Base-by-base conservation (phyloP, 129 eudicot genomes). In the Artemisia annua region DNA sequence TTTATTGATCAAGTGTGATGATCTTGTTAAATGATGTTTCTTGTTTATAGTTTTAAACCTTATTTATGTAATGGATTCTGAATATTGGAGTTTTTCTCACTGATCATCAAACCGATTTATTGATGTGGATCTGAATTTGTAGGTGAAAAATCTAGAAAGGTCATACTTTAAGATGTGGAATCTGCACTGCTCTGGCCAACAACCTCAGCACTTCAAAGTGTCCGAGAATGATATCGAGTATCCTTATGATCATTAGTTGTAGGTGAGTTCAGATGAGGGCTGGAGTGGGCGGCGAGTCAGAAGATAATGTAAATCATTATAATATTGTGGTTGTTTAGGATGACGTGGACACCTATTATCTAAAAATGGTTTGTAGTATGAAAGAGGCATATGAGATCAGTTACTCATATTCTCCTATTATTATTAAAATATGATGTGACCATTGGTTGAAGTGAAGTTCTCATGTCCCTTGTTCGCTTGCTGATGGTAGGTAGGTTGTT, bases 121-220 rank as follows among this genome's bases (percentile, higher is more conserved):
- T 71, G 4, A 44, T 19, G 46, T 74, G 71, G 15, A 28, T 72
- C 61, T 50, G 16, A 32, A 54, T 59, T 16, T 79, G 76, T 72
- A 90, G 98, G 98, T 90, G 69, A 83, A 70, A 74, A 94, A 90
- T 75, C 86, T 94, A 70, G 99, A 94, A 70, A 82, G 99, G 57
- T 75, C 93, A 20, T 94, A 85, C 73, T 90, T 83, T 53, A 90
- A 85, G 87, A 94, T 94, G 99, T 94, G 99, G 99, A 90, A 90
- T 75, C 73, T 94, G 49, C 82, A 88, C 72, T 94, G 99, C 80
- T 80, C 89, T 0, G 96, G 96, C 24, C 89, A 90, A 43, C 92
- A 85, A 22, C 97, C 99, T 54, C 87, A 83, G 54, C 97, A 84
- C 70, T 90, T 94, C 63, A 94, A 88, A 79, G 97, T 94, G 77